phyloP scores from a whole-genome alignment of 345 rosid genomes.

The Noccaea bulbosa region DNA sequence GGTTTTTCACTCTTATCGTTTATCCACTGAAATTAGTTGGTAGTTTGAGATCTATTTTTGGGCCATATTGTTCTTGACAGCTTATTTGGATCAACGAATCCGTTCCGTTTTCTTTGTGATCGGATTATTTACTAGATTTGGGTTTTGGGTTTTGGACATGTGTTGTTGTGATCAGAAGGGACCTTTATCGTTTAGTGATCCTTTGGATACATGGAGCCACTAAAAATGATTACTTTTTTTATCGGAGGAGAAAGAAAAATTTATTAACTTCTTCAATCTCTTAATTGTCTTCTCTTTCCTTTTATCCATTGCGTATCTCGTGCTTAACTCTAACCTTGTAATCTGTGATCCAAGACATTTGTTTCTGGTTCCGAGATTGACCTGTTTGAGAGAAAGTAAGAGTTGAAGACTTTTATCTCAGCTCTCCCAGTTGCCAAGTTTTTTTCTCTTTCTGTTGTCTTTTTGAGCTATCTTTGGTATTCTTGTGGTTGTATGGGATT shows the following conservation, averaged over 20 bases:
- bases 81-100: slow-evolving; percentile 19
- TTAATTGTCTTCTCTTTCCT: not conserved
- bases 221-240: slow-evolving; percentile 3
- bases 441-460: not conserved
- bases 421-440: not conserved
- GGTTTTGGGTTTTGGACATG: slow-evolving; percentile 15
- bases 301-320: not conserved
- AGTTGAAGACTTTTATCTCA: slow-evolving; percentile 6
- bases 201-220: slow-evolving; percentile 17
- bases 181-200: slow-evolving; percentile 21
- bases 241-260: not conserved
- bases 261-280: not conserved
- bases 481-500: not conserved
- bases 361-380: slow-evolving; percentile 12
- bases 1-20: slow-evolving; percentile 19
- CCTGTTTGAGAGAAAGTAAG: slow-evolving; percentile 1
- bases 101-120: slow-evolving; percentile 30
- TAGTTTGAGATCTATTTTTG: slow-evolving; percentile 36
- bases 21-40: not conserved
- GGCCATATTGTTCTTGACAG: slow-evolving; percentile 22
- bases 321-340: not conserved
- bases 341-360: not conserved
- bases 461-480: too few species aligned
- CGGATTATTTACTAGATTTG: slow-evolving; percentile 39
- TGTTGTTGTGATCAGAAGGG: slow-evolving; percentile 33